Percentiles rank a stretch among this genome's conserved stretches.
These are phyloP conservation scores for Hypoxylon fuscum DNA, from an alignment of 495 filamentous ascomycete species.

Conservation along the genomic window DNA sequence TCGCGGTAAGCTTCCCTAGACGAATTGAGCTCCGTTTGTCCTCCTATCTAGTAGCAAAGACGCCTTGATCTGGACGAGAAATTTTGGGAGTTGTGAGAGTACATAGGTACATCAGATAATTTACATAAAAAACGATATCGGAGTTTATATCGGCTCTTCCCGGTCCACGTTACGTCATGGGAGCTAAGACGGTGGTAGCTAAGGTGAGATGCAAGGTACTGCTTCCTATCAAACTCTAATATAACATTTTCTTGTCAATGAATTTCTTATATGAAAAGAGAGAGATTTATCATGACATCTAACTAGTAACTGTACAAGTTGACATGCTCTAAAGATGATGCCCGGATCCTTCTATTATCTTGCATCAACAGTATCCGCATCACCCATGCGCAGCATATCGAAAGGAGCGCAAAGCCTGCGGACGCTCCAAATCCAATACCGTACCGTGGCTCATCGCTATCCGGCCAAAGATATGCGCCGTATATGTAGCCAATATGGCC, in stretches of 20 bases:
- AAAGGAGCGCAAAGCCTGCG: conserved; percentile 37
- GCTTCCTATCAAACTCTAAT: background rate
- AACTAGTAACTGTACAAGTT: conserved; percentile 31
- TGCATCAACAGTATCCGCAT: conserved; percentile 26
- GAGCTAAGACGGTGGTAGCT: conserved; percentile 5
- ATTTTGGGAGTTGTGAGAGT: conserved; percentile 8
- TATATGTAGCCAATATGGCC: conserved; percentile 58
- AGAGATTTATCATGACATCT: background rate
- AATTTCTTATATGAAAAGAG: too few species aligned
- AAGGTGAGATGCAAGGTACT: too few species aligned
- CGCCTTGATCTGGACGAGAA: conserved; percentile 1
- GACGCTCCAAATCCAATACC: conserved; percentile 40
- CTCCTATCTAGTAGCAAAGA: background rate
- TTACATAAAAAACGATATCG: background rate
- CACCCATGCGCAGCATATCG: conserved; percentile 32
- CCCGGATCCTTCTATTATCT: conserved; percentile 25
- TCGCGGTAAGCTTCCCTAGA: background rate
- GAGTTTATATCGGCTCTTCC: conserved; percentile 7
- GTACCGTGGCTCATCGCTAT: conserved; percentile 55
- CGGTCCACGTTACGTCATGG: background rate
- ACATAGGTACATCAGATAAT: background rate
- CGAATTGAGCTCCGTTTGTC: conserved; percentile 1
- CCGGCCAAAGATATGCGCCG: conserved; percentile 58
- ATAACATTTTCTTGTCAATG: background rate
- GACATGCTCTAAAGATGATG: conserved; percentile 10